A percentile compares a stretch with the other conserved stretches of the same genome.
These are phyloP conservation scores for Ettlia oleoabundans DNA, from an alignment of 139 green algal genomes.

Conservation along the genomic window DNA sequence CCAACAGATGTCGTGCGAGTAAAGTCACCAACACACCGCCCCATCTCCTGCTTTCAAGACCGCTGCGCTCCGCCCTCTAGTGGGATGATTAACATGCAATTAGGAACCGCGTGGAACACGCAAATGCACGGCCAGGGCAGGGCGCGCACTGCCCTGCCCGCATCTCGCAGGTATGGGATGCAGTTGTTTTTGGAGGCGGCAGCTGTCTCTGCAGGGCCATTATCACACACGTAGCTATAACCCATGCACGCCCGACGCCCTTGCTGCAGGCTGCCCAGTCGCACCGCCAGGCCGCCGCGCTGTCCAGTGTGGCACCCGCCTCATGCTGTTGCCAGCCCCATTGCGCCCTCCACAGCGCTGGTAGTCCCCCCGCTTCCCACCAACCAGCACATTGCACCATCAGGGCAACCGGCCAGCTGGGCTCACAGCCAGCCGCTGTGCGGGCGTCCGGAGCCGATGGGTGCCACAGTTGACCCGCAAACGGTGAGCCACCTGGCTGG, in stretches of 20 bases:
- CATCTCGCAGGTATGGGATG: background rate
- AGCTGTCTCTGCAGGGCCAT: background rate
- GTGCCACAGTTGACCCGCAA: constrained; percentile 44
- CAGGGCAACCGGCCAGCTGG: constrained; percentile 29
- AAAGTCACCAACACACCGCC: too few relatives aligned
- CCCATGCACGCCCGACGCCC: background rate
- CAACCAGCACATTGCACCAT: constrained; percentile 11
- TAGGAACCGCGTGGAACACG: background rate
- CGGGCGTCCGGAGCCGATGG: constrained; percentile 49
- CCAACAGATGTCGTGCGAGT: too few relatives aligned
- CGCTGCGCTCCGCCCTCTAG: too few relatives aligned
- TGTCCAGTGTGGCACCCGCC: background rate
- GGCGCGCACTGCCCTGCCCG: background rate
- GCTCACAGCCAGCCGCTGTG: constrained; percentile 43
- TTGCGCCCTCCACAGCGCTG: background rate
- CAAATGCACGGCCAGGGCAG: background rate
- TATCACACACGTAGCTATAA: background rate
- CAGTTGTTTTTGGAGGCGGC: too few relatives aligned
- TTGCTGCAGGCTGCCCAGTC: background rate
- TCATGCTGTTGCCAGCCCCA: background rate
- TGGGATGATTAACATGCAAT: background rate
- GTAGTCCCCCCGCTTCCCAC: background rate
- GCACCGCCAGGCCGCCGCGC: background rate
- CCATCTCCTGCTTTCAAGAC: too few relatives aligned
- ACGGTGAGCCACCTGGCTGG: constrained; percentile 41